phyloP scores from a whole-genome alignment of 2,329 filamentous ascomycete genomes.

The Arthrobotrys musiformis region DNA sequence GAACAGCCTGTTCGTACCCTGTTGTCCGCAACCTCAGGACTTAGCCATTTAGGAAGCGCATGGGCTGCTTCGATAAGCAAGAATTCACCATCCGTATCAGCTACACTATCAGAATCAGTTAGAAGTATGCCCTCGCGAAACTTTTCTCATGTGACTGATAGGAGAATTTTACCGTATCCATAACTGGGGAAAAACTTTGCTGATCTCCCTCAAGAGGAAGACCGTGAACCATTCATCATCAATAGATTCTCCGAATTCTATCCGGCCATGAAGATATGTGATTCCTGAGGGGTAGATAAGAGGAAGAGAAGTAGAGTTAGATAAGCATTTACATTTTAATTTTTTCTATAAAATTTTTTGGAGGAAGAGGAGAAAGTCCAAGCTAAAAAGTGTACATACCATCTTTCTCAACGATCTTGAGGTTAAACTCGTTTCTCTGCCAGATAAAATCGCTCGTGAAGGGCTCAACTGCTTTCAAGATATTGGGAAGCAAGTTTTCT shows the following conservation, averaged over 20 bases:
- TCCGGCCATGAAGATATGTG: conserved; percentile 76
- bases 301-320: background rate
- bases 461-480: conserved; percentile 41
- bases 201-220: conserved; percentile 84
- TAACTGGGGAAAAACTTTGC: conserved; percentile 74
- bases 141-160: background rate
- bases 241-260: conserved; percentile 91
- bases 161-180: conserved; percentile 70
- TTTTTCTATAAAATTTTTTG: background rate
- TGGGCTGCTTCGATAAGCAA: conserved; percentile 93
- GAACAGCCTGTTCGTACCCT: conserved; percentile 65
- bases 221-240: conserved; percentile 98
- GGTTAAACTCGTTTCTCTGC: conserved; percentile 85
- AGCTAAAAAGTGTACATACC: conserved; percentile 49
- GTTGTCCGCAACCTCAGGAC: conserved; percentile 86
- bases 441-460: conserved; percentile 71
- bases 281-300: conserved; percentile 61
- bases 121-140: conserved; percentile 13
- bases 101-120: conserved; percentile 67
- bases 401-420: conserved; percentile 72
- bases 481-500: conserved; percentile 31
- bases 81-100: conserved; percentile 93
- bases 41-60: conserved; percentile 87
- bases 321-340: background rate
- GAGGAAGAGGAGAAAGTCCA: background rate